phyloP scores from a whole-genome alignment of 768 basidiomycete species.

The Boletales sp. region DNA sequence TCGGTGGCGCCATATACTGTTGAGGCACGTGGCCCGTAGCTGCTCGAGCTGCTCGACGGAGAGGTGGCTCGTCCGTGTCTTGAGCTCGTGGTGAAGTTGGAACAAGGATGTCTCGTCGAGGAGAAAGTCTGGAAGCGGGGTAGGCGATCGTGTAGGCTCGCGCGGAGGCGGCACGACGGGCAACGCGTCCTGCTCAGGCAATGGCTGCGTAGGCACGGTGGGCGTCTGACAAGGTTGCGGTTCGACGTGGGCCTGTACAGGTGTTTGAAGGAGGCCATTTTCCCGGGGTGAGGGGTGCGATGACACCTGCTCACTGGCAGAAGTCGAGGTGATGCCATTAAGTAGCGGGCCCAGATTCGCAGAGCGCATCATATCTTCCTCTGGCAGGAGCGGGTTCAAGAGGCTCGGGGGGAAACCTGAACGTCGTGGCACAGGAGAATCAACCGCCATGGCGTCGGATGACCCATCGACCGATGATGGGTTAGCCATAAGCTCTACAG shows the following conservation, averaged over 20 bases:
- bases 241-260: not conserved
- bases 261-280: slow-evolving; percentile 11
- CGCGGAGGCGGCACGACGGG: slow-evolving; percentile 21
- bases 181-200: slow-evolving; percentile 14
- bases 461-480: not conserved
- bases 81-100: slow-evolving; percentile 48
- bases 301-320: not conserved
- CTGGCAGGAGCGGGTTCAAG: slow-evolving; percentile 48
- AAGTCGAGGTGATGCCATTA: slow-evolving; percentile 18
- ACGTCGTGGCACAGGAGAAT: slow-evolving; percentile 29
- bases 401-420: slow-evolving; percentile 50
- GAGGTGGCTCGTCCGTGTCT: slow-evolving; percentile 52
- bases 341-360: slow-evolving; percentile 21
- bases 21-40: slow-evolving; percentile 78
- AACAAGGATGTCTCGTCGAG: slow-evolving; percentile 50
- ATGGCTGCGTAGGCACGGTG: not conserved
- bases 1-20: slow-evolving; percentile 77
- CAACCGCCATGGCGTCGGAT: slow-evolving; percentile 36
- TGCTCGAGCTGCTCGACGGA: slow-evolving; percentile 92
- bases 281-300: slow-evolving; percentile 4
- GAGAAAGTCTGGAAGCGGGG: slow-evolving; percentile 76
- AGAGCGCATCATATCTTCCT: slow-evolving; percentile 22
- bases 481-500: not conserved
- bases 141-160: slow-evolving; percentile 57
- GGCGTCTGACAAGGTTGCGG: slow-evolving; percentile 8